These are phyloP conservation scores for Mycena citricolor DNA, from an alignment of 1,284 basidiomycete species.

Conservation along the genomic window DNA sequence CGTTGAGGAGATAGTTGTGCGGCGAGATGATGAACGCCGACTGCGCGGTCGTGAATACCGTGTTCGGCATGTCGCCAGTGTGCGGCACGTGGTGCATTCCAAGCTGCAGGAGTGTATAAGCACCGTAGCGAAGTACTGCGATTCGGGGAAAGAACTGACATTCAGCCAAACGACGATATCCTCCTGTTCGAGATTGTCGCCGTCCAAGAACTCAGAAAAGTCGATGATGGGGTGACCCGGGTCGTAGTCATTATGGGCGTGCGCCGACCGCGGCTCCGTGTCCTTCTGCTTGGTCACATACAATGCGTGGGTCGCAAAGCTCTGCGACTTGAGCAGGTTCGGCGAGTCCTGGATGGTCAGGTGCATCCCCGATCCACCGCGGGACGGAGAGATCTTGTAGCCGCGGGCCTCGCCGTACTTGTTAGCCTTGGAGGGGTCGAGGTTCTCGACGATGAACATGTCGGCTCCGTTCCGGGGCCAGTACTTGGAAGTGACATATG, in stretches of 20 bases:
- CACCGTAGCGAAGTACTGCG: no score
- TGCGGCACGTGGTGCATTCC: constrained; percentile 27
- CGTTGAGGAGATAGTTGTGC: constrained; percentile 24
- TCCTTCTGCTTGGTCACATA: constrained; percentile 26
- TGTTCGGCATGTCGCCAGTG: constrained; percentile 26
- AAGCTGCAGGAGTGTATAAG: constrained; percentile 16
- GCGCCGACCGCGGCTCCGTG: constrained; percentile 22
- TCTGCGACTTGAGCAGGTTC: constrained; percentile 23
- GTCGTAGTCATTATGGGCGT: constrained; percentile 26
- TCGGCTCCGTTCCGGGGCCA: constrained; percentile 23
- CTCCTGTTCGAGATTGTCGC: constrained; percentile 19
- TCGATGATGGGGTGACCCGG: constrained; percentile 24
- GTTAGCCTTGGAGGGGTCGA: constrained; percentile 17
- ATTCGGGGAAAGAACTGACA: not conserved
- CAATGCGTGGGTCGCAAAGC: constrained; percentile 22
- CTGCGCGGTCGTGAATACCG: constrained; percentile 25
- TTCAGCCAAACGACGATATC: constrained; percentile 23
- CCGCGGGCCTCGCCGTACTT: constrained; percentile 24
- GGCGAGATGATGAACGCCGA: constrained; percentile 25
- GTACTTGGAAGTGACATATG: not conserved
- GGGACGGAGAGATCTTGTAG: constrained; percentile 22
- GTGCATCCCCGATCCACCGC: constrained; percentile 23
- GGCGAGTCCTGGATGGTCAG: constrained; percentile 22
- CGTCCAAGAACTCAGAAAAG: constrained; percentile 22
- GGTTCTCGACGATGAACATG: constrained; percentile 26